Conservation (phyloP, 768 basidiomycete species). For the Auricularia heimuer region DNA sequence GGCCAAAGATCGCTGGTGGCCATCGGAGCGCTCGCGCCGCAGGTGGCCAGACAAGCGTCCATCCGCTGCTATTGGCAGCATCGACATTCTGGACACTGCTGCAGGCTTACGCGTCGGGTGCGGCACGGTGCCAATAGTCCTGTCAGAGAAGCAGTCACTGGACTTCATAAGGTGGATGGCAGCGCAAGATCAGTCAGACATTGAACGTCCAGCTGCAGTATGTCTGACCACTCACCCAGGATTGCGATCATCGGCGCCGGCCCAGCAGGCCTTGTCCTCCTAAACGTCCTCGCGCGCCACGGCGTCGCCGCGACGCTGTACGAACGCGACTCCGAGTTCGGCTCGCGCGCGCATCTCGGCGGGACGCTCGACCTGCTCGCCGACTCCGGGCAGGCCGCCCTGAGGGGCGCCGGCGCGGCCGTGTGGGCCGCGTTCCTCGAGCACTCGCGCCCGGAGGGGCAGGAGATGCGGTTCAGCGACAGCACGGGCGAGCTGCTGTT, state of each 20-base stretch:
- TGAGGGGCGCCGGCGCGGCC: constrained; percentile 11
- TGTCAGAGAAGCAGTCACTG: no score
- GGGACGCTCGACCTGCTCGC: constrained; percentile 21
- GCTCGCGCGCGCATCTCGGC: constrained; percentile 13
- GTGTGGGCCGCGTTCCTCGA: constrained; percentile 15
- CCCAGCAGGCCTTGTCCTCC: constrained; percentile 19
- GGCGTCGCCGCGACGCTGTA: constrained; percentile 14
- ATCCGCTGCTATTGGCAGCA: no score
- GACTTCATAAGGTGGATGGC: no score
- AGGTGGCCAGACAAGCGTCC: no score
- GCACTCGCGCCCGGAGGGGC: constrained; percentile 13
- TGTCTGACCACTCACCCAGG: background rate
- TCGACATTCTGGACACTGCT: no score
- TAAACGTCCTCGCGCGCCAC: constrained; percentile 18
- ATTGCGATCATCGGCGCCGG: constrained; percentile 20
- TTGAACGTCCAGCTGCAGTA: background rate
- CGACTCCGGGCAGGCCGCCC: constrained; percentile 16
- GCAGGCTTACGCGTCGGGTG: no score
- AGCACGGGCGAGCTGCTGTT: background rate
- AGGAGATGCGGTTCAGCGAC: constrained; percentile 16
- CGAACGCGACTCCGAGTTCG: constrained; percentile 14
- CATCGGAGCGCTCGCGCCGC: no score
- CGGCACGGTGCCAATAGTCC: no score
- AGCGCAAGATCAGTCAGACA: no score
- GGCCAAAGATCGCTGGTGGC: no score